A percentile compares a stretch with the other conserved stretches of the same genome.
Conservation (phyloP, 1,139 yeast species). For the Candida tetrigidarum region DNA sequence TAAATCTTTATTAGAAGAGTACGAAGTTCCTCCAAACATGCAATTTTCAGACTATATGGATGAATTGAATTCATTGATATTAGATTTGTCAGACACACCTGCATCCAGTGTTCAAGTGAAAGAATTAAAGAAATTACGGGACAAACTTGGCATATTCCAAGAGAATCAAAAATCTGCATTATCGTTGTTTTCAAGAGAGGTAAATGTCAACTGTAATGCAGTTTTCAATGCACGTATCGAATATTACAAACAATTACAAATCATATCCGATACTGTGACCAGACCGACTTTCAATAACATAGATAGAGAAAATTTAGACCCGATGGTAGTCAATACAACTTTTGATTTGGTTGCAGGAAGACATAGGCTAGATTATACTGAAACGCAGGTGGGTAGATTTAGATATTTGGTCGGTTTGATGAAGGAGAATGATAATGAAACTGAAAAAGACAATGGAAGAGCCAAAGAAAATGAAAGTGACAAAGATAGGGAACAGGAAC, state of each 20-base stretch:
- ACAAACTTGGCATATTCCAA: slow-evolving; percentile 29
- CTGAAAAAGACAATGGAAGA: slow-evolving; percentile 19
- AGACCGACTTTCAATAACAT: slow-evolving; percentile 26
- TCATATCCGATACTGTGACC: slow-evolving; percentile 77
- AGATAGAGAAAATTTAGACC: slow-evolving; percentile 22
- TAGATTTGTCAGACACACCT: slow-evolving; percentile 13
- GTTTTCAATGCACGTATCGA: slow-evolving; percentile 78
- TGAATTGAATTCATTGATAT: slow-evolving; percentile 3
- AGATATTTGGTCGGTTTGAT: slow-evolving; percentile 54
- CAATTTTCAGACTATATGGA: background rate
- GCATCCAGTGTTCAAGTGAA: slow-evolving; percentile 21
- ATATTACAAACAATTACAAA: slow-evolving; percentile 84
- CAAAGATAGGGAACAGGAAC: slow-evolving; percentile 17
- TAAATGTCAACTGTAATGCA: slow-evolving; percentile 58
- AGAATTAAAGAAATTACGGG: slow-evolving; percentile 27
- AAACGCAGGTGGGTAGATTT: slow-evolving; percentile 54
- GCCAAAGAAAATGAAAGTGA: slow-evolving; percentile 17
- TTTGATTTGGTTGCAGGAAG: background rate
- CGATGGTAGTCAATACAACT: slow-evolving; percentile 5
- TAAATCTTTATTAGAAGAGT: background rate
- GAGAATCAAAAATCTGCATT: slow-evolving; percentile 49
- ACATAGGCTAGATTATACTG: slow-evolving; percentile 22
- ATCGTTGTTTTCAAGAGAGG: slow-evolving; percentile 46
- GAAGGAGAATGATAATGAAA: slow-evolving; percentile 19
- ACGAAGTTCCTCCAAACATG: background rate